These are phyloP conservation scores for Candida sakaeoensis DNA, from an alignment of 805 yeast species.

Conservation along the genomic window DNA sequence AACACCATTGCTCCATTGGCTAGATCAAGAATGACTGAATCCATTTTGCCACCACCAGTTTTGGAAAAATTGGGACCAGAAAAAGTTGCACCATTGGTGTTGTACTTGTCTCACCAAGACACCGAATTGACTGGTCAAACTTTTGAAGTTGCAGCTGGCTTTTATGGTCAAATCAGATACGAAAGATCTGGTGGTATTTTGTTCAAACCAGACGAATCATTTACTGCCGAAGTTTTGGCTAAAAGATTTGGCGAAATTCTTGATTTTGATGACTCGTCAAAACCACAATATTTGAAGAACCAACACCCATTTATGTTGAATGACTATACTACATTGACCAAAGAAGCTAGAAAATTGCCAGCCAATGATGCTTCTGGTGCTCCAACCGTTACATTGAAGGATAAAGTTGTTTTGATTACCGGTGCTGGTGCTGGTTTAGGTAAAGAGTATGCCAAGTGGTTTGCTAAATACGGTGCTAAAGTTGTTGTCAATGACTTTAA, in stretches of 20 bases:
- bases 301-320: constrained; percentile 71
- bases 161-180: constrained; percentile 90
- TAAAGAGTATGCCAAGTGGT: constrained; percentile 77
- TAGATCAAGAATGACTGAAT: constrained; percentile 93
- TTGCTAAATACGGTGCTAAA: constrained; percentile 90
- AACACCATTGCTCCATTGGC: constrained; percentile 94
- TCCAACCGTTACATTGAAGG: constrained; percentile 57
- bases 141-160: constrained; percentile 93
- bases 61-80: constrained; percentile 80
- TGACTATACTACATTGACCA: constrained; percentile 63
- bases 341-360: constrained; percentile 48
- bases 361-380: constrained; percentile 43
- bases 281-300: constrained; percentile 44
- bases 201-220: constrained; percentile 71
- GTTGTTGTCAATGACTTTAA: constrained; percentile 89
- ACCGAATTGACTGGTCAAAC: constrained; percentile 64
- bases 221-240: constrained; percentile 84
- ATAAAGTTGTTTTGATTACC: constrained; percentile 84
- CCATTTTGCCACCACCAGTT: constrained; percentile 78
- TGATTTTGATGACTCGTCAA: constrained; percentile 57
- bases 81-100: constrained; percentile 87
- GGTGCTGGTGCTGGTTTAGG: constrained; percentile 97
- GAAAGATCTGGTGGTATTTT: constrained; percentile 85
- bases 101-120: constrained; percentile 69
- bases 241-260: constrained; percentile 59